A percentile compares a stretch with the other conserved stretches of the same genome.
phyloP scores from a whole-genome alignment of 2,329 filamentous ascomycete genomes.

The Penicillium psychrosexuale region DNA sequence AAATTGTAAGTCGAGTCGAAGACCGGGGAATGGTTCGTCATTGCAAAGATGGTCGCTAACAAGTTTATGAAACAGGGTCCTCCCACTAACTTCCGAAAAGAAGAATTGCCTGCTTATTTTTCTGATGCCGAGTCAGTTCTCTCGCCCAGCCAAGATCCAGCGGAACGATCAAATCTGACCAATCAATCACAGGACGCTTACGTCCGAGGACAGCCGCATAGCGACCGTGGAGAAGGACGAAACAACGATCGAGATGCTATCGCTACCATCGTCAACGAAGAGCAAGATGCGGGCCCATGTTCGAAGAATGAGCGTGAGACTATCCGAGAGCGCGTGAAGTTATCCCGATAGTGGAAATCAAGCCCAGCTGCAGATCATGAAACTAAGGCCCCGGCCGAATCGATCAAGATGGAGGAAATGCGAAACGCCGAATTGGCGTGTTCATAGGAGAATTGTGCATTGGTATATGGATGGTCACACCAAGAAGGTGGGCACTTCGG shows the following conservation, averaged over 20 bases:
- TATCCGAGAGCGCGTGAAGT: slow-evolving; percentile 20
- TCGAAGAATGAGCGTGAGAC: slow-evolving; percentile 29
- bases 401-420: slow-evolving; percentile 1
- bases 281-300: slow-evolving; percentile 31
- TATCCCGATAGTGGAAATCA: slow-evolving; percentile 13
- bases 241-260: slow-evolving; percentile 23
- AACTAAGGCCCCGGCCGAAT: slow-evolving; percentile 2
- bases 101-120: slow-evolving; percentile 40
- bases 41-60: slow-evolving; percentile 8
- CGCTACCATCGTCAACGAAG: slow-evolving; percentile 25
- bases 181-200: slow-evolving; percentile 33
- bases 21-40: no score
- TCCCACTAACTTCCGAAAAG: slow-evolving; percentile 45
- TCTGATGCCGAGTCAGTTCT: slow-evolving; percentile 39
- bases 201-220: slow-evolving; percentile 31
- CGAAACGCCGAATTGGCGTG: background rate
- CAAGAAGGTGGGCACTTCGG: slow-evolving; percentile 46
- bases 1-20: slow-evolving; percentile 32
- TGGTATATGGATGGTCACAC: slow-evolving; percentile 26
- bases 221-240: slow-evolving; percentile 30
- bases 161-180: slow-evolving; percentile 27
- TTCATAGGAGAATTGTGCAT: slow-evolving; percentile 1
- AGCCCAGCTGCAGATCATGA: slow-evolving; percentile 2
- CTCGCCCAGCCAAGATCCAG: slow-evolving; percentile 14
- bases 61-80: slow-evolving; percentile 33